A percentile compares a stretch with the other conserved stretches of the same genome.
Evolutionary conservation across 2,329 filamentous ascomycete species (phyloP).

Genomic region (Cladosporium colombiae): DNA sequence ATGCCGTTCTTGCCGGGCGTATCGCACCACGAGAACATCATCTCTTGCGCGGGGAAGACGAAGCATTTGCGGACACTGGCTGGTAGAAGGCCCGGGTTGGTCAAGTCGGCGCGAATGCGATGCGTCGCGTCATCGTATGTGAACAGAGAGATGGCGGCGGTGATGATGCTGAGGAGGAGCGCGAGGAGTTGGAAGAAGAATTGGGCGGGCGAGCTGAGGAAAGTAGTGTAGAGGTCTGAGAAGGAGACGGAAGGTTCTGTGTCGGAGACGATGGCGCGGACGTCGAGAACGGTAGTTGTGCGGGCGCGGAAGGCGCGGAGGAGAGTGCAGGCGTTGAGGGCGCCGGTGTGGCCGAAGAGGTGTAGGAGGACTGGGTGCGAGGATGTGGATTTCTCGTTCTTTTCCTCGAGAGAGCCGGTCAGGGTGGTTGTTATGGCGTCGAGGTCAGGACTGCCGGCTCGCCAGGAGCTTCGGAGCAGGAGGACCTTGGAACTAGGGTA

Average conservation of each 20-base stretch:
- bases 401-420: slow-evolving; percentile 19
- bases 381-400: not conserved
- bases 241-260: slow-evolving; percentile 24
- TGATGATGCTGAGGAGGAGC: slow-evolving; percentile 22
- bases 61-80: slow-evolving; percentile 29
- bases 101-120: slow-evolving; percentile 26
- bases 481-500: slow-evolving; percentile 31
- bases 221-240: slow-evolving; percentile 8
- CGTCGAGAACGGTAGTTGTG: slow-evolving; percentile 23
- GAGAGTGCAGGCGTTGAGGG: slow-evolving; percentile 28
- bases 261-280: slow-evolving; percentile 31
- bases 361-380: slow-evolving; percentile 28
- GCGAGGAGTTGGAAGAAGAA: slow-evolving; percentile 24
- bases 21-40: slow-evolving; percentile 33
- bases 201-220: slow-evolving; percentile 21
- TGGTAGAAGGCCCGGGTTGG: slow-evolving; percentile 27
- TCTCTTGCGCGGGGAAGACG: slow-evolving; percentile 30
- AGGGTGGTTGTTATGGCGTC: slow-evolving; percentile 18
- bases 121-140: slow-evolving; percentile 22
- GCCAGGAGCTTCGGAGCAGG: slow-evolving; percentile 25
- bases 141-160: slow-evolving; percentile 23
- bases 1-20: slow-evolving; percentile 19
- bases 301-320: slow-evolving; percentile 31
- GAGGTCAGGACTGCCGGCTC: slow-evolving; percentile 12
- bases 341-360: slow-evolving; percentile 31